phyloP scores from a whole-genome alignment of 371 early-diverging fungal genomes.

The Basidiobolus meristosporus region DNA sequence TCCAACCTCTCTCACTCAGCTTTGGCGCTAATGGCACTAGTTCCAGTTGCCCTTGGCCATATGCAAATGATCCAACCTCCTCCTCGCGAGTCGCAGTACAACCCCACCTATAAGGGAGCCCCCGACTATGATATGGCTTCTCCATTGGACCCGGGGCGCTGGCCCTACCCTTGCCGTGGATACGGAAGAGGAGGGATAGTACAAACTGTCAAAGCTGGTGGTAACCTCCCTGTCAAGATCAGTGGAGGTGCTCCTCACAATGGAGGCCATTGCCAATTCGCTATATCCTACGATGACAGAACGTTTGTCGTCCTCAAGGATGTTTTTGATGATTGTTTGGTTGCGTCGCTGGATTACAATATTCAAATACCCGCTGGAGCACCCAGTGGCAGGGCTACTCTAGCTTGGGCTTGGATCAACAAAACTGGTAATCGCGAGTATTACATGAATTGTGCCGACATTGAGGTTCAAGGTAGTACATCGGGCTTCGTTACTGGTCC shows the following conservation, averaged over 20 bases:
- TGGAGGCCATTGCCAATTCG: too few relatives aligned
- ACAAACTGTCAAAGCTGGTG: too few relatives aligned
- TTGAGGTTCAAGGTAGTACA: not conserved
- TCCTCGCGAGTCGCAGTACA: not conserved
- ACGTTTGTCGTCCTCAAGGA: too few relatives aligned
- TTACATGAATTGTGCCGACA: constrained; percentile 5
- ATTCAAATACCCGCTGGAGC: constrained; percentile 23
- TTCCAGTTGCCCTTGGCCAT: not conserved
- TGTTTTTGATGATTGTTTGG: constrained; percentile 44
- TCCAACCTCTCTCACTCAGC: too few relatives aligned
- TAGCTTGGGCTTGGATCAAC: too few relatives aligned
- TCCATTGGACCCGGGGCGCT: not conserved
- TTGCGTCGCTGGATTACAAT: constrained; percentile 31
- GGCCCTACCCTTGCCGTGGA: too few relatives aligned
- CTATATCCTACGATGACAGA: too few relatives aligned
- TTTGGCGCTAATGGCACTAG: too few relatives aligned
- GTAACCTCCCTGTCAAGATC: constrained; percentile 14
- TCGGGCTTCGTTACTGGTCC: not conserved
- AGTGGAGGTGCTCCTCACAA: too few relatives aligned
- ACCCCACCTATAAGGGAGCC: not conserved
- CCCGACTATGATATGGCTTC: not conserved
- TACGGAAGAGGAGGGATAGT: not conserved
- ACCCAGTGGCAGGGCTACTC: too few relatives aligned
- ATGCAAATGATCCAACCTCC: not conserved
- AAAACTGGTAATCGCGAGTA: too few relatives aligned